These are phyloP conservation scores for Leccinum imitatum DNA, from an alignment of 768 basidiomycete species.

Conservation along the genomic window DNA sequence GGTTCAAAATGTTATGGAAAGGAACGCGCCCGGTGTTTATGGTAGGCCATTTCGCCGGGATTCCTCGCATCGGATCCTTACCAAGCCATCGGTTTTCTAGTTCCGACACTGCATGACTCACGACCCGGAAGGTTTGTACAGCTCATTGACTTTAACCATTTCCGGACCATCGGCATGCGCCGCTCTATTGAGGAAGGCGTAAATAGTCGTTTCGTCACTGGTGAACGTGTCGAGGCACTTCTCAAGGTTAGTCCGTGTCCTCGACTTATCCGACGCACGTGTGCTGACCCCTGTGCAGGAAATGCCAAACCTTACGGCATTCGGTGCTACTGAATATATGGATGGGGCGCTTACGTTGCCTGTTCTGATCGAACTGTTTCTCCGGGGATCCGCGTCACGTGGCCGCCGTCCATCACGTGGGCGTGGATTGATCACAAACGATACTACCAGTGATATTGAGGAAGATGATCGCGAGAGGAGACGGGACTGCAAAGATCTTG, in stretches of 20 bases:
- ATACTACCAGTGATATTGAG: constrained; percentile 53
- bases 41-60: constrained; percentile 42
- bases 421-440: constrained; percentile 48
- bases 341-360: constrained; percentile 84
- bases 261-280: neutral
- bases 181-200: constrained; percentile 89
- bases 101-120: constrained; percentile 68
- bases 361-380: constrained; percentile 86
- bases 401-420: constrained; percentile 67
- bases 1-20: constrained; percentile 66
- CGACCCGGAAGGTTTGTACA: constrained; percentile 79
- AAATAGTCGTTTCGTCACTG: constrained; percentile 90
- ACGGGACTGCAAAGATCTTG: constrained; percentile 71
- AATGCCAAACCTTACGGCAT: constrained; percentile 79
- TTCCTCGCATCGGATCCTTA: constrained; percentile 1
- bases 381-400: constrained; percentile 75
- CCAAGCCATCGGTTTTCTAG: constrained; percentile 33
- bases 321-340: constrained; percentile 99
- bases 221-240: constrained; percentile 74
- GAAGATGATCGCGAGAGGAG: constrained; percentile 77
- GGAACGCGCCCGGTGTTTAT: constrained; percentile 66
- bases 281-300: constrained; percentile 50
- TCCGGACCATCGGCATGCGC: constrained; percentile 95
- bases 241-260: constrained; percentile 56
- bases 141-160: constrained; percentile 93